phyloP scores from a whole-genome alignment of 495 filamentous ascomycete genomes.

The Neurospora terricola region DNA sequence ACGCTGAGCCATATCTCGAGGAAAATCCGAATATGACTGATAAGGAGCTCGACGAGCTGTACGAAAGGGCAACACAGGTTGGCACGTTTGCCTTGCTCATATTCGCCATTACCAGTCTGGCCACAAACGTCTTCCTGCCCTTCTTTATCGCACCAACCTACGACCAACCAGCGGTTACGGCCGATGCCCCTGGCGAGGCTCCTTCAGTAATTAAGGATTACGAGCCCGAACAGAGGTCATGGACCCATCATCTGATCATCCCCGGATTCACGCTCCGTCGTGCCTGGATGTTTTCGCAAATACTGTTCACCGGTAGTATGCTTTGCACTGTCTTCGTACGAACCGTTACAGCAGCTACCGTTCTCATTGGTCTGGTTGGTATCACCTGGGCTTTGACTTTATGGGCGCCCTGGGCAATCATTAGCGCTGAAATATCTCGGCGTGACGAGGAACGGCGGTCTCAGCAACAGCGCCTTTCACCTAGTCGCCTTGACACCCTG shows the following conservation, averaged over 20 bases:
- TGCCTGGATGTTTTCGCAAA: conserved; percentile 71
- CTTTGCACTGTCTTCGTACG: conserved; percentile 69
- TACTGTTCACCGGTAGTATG: conserved; percentile 71
- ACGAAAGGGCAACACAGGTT: conserved; percentile 71
- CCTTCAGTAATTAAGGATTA: conserved; percentile 17
- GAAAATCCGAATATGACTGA: conserved; percentile 65
- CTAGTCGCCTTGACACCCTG: conserved; percentile 15
- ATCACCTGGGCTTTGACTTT: conserved; percentile 82
- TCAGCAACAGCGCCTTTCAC: conserved; percentile 21
- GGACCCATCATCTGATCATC: conserved; percentile 54
- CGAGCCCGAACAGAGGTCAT: conserved; percentile 25
- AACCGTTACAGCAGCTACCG: conserved; percentile 53
- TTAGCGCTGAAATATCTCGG: conserved; percentile 74
- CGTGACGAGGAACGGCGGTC: conserved; percentile 59
- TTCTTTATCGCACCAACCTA: conserved; percentile 74
- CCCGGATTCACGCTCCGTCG: conserved; percentile 74
- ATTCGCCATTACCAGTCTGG: conserved; percentile 72
- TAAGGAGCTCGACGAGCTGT: conserved; percentile 61
- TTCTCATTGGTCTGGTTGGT: conserved; percentile 67
- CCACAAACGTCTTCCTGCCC: conserved; percentile 69
- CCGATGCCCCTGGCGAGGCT: conserved; percentile 10
- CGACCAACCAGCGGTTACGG: conserved; percentile 27
- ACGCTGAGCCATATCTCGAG: conserved; percentile 69
- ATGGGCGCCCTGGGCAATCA: conserved; percentile 90
- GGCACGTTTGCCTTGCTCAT: conserved; percentile 82